These are phyloP conservation scores for Luffa acutangula DNA, from an alignment of 306 rosid species.

Conservation along the genomic window DNA sequence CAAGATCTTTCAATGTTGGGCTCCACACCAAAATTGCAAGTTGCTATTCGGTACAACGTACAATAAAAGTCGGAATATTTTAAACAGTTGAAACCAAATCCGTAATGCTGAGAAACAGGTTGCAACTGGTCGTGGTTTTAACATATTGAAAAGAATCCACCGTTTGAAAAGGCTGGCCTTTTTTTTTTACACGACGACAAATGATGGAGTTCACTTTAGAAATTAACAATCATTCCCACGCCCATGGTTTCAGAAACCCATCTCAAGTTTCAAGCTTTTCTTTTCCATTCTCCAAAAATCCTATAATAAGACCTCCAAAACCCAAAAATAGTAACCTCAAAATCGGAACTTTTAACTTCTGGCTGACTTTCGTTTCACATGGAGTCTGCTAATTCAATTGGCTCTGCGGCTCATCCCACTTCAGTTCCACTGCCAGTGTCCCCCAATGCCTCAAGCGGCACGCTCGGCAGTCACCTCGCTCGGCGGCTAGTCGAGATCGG, in stretches of 20 bases:
- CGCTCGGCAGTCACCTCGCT: conserved; percentile 61
- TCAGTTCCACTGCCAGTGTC: conserved; percentile 13
- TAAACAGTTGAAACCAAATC: background rate
- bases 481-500: conserved; percentile 62
- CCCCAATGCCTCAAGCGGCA: conserved; percentile 23
- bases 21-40: background rate
- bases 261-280: background rate
- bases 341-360: background rate
- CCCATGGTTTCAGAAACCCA: conserved; percentile 10
- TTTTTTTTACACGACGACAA: background rate
- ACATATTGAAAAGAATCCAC: background rate
- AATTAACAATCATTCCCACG: background rate
- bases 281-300: background rate
- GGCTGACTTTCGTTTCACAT: background rate
- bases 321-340: background rate
- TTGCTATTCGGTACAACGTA: background rate
- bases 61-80: background rate
- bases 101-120: background rate
- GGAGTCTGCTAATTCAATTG: conserved; percentile 25
- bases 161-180: background rate
- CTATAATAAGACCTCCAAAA: background rate
- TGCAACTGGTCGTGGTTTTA: background rate
- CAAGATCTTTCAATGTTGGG: background rate
- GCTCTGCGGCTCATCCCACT: conserved; percentile 16
- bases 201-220: background rate